Percentiles rank a stretch among this genome's conserved stretches.
Conservation (phyloP, 2,329 filamentous ascomycete genomes). For the Neospermospora avenae region DNA sequence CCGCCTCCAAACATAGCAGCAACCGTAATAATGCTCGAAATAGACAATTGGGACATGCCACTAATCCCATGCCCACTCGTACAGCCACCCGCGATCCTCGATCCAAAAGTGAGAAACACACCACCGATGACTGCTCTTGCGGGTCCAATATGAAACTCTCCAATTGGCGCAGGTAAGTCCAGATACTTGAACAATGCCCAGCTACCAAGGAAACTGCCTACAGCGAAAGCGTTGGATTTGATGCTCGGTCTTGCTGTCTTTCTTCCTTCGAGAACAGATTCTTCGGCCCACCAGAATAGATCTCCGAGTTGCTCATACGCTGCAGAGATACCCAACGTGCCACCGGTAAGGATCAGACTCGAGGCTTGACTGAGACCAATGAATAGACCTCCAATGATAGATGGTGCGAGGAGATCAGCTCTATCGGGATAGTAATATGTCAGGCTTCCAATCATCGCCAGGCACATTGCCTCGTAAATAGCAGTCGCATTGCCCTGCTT, state of each 20-base stretch:
- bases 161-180: slow-evolving; percentile 19
- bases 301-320: slow-evolving; percentile 60
- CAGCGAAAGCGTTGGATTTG: slow-evolving; percentile 45
- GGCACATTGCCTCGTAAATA: slow-evolving; percentile 23
- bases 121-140: slow-evolving; percentile 50
- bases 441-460: slow-evolving; percentile 11
- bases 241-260: slow-evolving; percentile 8
- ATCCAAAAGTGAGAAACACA: slow-evolving; percentile 54
- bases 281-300: slow-evolving; percentile 42
- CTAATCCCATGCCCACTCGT: slow-evolving; percentile 68
- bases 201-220: slow-evolving; percentile 49
- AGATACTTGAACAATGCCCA: slow-evolving; percentile 27
- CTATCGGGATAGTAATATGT: slow-evolving; percentile 9
- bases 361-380: slow-evolving; percentile 57
- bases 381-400: slow-evolving; percentile 50
- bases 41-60: slow-evolving; percentile 59
- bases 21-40: slow-evolving; percentile 61
- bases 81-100: slow-evolving; percentile 62
- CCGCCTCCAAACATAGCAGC: slow-evolving; percentile 55
- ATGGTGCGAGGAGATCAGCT: slow-evolving; percentile 11
- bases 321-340: slow-evolving; percentile 57
- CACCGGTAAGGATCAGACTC: slow-evolving; percentile 50
- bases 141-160: slow-evolving; percentile 34
- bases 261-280: not conserved
- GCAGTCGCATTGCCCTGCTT: slow-evolving; percentile 10